Percentiles rank a stretch among this genome's conserved stretches.
Conservation (phyloP, 164 flowering plant species). For the Umbilicus rupestris region DNA sequence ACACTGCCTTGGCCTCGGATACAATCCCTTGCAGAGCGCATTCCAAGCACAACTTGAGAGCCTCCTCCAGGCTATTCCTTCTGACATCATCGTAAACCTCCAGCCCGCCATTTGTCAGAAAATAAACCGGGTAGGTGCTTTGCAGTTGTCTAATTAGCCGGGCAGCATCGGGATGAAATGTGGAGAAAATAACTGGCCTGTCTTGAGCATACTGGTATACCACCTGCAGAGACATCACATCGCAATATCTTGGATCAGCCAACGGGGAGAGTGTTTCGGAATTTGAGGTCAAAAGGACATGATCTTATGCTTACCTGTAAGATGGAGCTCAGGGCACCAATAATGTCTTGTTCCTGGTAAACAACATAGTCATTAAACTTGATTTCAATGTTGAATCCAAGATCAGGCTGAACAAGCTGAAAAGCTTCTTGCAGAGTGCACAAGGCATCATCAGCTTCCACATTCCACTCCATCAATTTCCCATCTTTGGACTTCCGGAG, state of each 20-base stretch:
- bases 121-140: not conserved
- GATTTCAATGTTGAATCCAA: constrained; percentile 30
- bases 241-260: not conserved
- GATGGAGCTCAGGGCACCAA: constrained; percentile 15
- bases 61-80: not conserved
- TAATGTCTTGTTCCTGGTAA: constrained; percentile 18
- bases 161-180: constrained; percentile 3
- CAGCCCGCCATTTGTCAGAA: not conserved
- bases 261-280: not conserved
- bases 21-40: not conserved
- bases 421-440: constrained; percentile 85
- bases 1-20: not conserved
- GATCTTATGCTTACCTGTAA: constrained; percentile 15
- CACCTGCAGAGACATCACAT: not conserved
- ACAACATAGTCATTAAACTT: constrained; percentile 26
- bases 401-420: constrained; percentile 21
- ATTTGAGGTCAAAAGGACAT: too few species aligned
- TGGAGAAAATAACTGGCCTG: not conserved
- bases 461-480: constrained; percentile 54
- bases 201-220: not conserved
- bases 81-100: not conserved
- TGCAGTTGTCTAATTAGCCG: not conserved
- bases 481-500: constrained; percentile 73
- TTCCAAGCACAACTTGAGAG: not conserved
- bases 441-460: constrained; percentile 52